Evolutionary conservation across 2,329 filamentous ascomycete species (phyloP), one percentile per base, ranked within the genome.

Genomic region (Aureobasidium mangrovei): DNA sequence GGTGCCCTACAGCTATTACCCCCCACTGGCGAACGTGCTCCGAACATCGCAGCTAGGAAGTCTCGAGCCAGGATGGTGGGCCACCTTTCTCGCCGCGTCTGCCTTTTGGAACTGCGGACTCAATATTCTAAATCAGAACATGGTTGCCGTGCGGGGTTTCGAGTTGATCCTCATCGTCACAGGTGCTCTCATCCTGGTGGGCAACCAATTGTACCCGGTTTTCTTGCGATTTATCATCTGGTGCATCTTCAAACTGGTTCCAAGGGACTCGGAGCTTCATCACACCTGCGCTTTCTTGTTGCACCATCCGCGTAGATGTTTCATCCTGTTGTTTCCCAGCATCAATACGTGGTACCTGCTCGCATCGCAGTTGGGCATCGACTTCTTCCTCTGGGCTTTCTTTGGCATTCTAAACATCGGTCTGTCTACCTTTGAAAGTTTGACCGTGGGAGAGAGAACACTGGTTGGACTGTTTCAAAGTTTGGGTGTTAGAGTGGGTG

Each of bases 401-500:
- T 86, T 86, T 58, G 81, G 85, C 64, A 68, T 86, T 3, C 70
- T 87, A 2, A 84, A 85, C 44, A 73, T 85, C 40, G 78, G 79
- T 1, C 85, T 86, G 59, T 67, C 75, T 1, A 72, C 72, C 1
- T 71, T 85, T 0, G 72, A 77, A 31, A 63, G 64, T 4, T 74
- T 84, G 10, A 76, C 80, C 0, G 62, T 71, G 0, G 74, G 75
- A 0, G 76, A 77, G 12, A 76, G 82, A 1, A 70, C 83, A 4
- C 69, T 86, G 26, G 82, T 83, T 59, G 83, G 83, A 0, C 70
- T 86, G 3, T 87, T 86, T 61, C 81, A 84, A 63, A 80, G 80
- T 1, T 64, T 81, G 56, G 73, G 64, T 53, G 80, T 85, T 4
- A 77, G 84, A 5, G 80, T 80, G 7, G 81, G 81, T 12, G 84